Conservation (phyloP, 2,329 filamentous ascomycete species). For the Scleromitrula shiraiana region DNA sequence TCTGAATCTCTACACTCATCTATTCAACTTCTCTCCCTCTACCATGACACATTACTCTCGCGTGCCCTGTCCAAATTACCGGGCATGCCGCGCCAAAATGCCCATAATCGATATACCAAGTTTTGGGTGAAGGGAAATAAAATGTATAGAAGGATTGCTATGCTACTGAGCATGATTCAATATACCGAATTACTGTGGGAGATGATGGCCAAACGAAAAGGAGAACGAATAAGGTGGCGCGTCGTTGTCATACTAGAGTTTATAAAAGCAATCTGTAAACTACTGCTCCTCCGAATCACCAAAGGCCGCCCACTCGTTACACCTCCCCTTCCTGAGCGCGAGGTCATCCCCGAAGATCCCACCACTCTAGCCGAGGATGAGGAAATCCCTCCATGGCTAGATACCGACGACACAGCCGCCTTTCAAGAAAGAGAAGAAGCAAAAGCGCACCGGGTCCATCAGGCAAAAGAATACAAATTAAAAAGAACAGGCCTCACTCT, state of each 20-base stretch:
- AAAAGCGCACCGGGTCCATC: background rate
- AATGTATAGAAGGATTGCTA: conserved; percentile 73
- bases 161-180: conserved; percentile 79
- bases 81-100: conserved; percentile 39
- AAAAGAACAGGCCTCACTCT: conserved; percentile 84
- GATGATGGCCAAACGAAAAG: conserved; percentile 84
- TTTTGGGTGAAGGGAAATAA: conserved; percentile 56
- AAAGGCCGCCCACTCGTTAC: conserved; percentile 74
- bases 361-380: conserved; percentile 37
- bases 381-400: conserved; percentile 34
- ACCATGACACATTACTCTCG: conserved; percentile 82
- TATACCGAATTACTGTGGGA: conserved; percentile 97
- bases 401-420: conserved; percentile 18
- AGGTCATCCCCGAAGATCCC: conserved; percentile 57
- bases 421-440: conserved; percentile 5
- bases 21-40: conserved; percentile 83
- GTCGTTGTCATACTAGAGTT: conserved; percentile 78
- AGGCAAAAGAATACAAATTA: conserved; percentile 68
- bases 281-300: conserved; percentile 75
- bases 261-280: conserved; percentile 75
- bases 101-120: conserved; percentile 58
- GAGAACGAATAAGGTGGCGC: conserved; percentile 78
- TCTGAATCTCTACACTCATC: conserved; percentile 87
- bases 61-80: conserved; percentile 52
- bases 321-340: conserved; percentile 78